A percentile compares a stretch with the other conserved stretches of the same genome.
These are phyloP conservation scores for Trichoderma sp. DNA, from an alignment of 2,329 filamentous ascomycete species.

Conservation along the genomic window DNA sequence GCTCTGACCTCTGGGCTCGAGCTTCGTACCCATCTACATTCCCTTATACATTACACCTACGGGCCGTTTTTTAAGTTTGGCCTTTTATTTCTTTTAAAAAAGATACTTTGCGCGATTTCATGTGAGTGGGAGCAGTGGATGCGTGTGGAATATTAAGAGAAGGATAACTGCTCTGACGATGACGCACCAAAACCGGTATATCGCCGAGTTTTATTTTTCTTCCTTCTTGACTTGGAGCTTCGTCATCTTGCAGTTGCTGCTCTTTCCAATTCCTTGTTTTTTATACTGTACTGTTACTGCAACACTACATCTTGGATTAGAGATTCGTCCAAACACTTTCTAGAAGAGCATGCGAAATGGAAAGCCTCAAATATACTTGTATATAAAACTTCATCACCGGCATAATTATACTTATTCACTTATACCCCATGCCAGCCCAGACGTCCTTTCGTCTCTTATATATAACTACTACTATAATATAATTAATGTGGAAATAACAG, in stretches of 20 bases:
- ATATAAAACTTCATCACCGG: background rate
- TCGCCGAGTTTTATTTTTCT: background rate
- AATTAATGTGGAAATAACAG: background rate
- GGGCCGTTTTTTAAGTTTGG: background rate
- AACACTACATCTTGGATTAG: background rate
- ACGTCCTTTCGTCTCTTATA: background rate
- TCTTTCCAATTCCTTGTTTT: background rate
- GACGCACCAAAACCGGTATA: background rate
- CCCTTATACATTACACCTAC: background rate
- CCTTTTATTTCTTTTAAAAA: background rate
- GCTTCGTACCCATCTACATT: too few species aligned
- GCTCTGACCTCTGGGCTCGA: background rate
- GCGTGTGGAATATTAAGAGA: background rate
- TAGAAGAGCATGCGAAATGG: slow-evolving; percentile 2
- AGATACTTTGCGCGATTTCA: background rate
- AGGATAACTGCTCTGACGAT: background rate
- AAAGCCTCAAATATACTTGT: background rate
- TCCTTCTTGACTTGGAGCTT: background rate
- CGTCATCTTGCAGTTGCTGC: background rate
- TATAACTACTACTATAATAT: background rate
- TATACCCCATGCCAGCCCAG: background rate
- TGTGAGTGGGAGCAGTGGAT: background rate
- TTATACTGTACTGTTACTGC: background rate
- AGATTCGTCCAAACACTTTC: background rate
- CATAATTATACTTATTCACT: background rate